phyloP scores from a whole-genome alignment of 225 moss, liverwort and hornwort species.

The Sphagnum tenellum region DNA sequence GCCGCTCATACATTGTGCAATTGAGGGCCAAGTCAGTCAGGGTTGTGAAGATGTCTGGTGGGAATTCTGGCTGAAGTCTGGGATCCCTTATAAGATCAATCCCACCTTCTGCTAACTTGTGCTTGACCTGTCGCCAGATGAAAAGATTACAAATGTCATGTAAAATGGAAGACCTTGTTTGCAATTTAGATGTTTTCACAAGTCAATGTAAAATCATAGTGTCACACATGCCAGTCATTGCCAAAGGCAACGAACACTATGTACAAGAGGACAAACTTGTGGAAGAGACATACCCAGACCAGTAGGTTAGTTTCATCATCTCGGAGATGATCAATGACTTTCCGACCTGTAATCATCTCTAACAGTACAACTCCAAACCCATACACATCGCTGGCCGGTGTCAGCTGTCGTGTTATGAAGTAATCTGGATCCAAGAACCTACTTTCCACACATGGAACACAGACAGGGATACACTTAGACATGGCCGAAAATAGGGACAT shows the following conservation, averaged over 20 bases:
- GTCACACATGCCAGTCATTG: no score
- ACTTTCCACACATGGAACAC: not conserved
- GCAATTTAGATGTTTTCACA: no score
- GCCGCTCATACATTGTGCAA: constrained; percentile 20
- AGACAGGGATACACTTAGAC: not conserved
- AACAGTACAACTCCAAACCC: constrained; percentile 41
- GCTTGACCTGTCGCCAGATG: constrained; percentile 15
- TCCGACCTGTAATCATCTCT: constrained; percentile 36
- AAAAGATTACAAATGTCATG: not conserved
- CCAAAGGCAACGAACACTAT: no score
- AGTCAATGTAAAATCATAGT: no score
- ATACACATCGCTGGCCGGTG: constrained; percentile 39
- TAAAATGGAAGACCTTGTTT: no score
- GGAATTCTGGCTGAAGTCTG: constrained; percentile 16
- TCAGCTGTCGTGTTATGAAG: constrained; percentile 31
- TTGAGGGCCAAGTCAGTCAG: constrained; percentile 18
- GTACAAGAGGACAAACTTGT: no score
- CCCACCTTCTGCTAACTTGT: constrained; percentile 15
- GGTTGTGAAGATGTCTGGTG: constrained; percentile 10
- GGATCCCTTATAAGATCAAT: constrained; percentile 22
- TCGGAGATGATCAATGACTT: constrained; percentile 25
- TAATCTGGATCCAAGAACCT: constrained; percentile 45
- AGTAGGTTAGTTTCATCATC: constrained; percentile 32
- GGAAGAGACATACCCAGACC: constrained; percentile 19
- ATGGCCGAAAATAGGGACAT: no score